Percentiles rank a stretch among this genome's conserved stretches.
Conservation (phyloP, 257 asterid species). For the Nicotiana undulata region DNA sequence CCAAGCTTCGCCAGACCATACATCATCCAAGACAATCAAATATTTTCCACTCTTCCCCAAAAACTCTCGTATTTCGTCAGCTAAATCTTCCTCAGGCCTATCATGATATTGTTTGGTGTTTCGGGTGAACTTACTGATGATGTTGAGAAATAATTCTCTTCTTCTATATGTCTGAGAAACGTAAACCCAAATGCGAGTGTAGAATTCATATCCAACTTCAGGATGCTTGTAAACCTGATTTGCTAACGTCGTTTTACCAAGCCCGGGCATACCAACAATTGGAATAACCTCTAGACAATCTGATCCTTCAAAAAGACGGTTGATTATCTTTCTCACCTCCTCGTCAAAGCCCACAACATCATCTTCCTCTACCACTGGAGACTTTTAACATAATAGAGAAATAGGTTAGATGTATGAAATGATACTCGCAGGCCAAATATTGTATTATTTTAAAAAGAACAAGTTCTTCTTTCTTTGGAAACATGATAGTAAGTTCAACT, state of each 20-base stretch:
- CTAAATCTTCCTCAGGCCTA: neutral
- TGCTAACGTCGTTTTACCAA: constrained; percentile 37
- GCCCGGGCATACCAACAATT: constrained; percentile 46
- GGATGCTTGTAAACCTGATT: constrained; percentile 23
- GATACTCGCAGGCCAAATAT: too few relatives aligned
- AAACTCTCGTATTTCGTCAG: neutral
- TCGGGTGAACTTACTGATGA: constrained; percentile 19
- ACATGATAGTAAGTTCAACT: neutral
- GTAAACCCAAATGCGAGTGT: constrained; percentile 30
- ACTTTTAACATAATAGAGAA: neutral
- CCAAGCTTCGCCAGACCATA: constrained; percentile 1
- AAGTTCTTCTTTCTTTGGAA: too few relatives aligned
- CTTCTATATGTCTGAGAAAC: constrained; percentile 29
- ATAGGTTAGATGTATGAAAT: neutral
- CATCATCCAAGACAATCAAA: neutral
- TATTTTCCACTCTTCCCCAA: neutral
- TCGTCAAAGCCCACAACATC: constrained; percentile 40
- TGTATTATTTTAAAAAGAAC: neutral
- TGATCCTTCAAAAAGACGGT: constrained; percentile 19
- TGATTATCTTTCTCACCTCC: constrained; percentile 21
- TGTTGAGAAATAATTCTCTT: constrained; percentile 27
- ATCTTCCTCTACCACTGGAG: constrained; percentile 12
- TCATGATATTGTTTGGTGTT: constrained; percentile 16
- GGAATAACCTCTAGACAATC: constrained; percentile 21
- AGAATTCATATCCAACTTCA: constrained; percentile 18